Evolutionary conservation across 106 monocot genomes (phyloP).

Genomic region (Dendrobium catenatum): DNA sequence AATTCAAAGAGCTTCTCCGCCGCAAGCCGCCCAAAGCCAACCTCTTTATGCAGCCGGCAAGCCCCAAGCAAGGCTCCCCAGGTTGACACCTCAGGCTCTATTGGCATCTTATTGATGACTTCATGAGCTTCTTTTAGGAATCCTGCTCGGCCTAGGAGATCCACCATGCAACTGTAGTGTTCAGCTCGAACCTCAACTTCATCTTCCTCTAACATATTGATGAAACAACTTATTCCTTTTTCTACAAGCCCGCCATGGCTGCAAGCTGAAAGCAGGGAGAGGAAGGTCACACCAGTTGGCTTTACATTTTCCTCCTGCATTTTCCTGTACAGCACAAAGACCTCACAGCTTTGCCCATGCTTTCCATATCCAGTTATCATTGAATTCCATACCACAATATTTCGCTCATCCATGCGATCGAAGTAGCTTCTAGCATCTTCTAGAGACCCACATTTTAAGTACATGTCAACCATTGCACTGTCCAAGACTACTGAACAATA

Average conservation of each 20-base stretch:
- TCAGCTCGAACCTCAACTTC: slow-evolving; percentile 19
- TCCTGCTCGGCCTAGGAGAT: slow-evolving; percentile 37
- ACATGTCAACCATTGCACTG: slow-evolving; percentile 19
- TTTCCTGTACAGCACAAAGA: slow-evolving; percentile 18
- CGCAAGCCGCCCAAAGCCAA: slow-evolving; percentile 21
- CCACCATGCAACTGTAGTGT: slow-evolving; percentile 42
- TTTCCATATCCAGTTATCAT: slow-evolving; percentile 26
- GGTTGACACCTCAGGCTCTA: slow-evolving; percentile 25
- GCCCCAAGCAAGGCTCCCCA: slow-evolving; percentile 37
- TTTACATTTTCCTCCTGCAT: slow-evolving; percentile 20
- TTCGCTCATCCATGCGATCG: slow-evolving; percentile 8
- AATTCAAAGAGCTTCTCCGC: slow-evolving; percentile 27
- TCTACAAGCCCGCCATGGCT: slow-evolving; percentile 35
- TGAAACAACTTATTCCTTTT: slow-evolving; percentile 25
- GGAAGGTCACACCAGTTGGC: slow-evolving; percentile 24
- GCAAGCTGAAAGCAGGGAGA: slow-evolving; percentile 33
- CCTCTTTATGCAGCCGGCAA: slow-evolving; percentile 23
- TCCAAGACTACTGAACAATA: neutral
- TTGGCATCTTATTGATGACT: slow-evolving; percentile 37
- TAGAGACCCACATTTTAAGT: slow-evolving; percentile 31
- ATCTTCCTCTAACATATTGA: slow-evolving; percentile 13
- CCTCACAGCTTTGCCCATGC: slow-evolving; percentile 20
- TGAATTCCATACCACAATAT: slow-evolving; percentile 29
- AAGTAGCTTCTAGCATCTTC: slow-evolving; percentile 20
- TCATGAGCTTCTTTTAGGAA: slow-evolving; percentile 21